Evolutionary conservation across 306 rosid genomes (phyloP), one percentile per base, ranked within the genome.

Genomic region (Vigna unguiculata): DNA sequence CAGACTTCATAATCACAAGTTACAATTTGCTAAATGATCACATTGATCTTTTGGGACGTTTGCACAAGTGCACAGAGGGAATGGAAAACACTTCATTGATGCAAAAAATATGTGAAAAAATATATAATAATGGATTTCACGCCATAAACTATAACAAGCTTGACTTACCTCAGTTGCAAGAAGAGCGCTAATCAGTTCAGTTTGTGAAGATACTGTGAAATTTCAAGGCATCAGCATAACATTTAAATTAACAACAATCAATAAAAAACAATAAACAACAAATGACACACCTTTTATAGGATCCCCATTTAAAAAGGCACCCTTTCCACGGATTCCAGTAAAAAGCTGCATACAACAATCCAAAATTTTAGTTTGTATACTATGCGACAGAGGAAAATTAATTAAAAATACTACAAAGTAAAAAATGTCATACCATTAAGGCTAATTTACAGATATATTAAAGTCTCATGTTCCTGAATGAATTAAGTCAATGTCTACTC

Each of bases 81-180:
- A 67, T 47, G 40, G 32, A 46, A 25, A 45, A 13, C 47, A 69
- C 20, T 70, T 61, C 32, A 69, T 68, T 63, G 79, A 62, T 47
- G 48, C 7, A 57, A 76, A 72, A 54, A 38, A 24, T 20, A 20
- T 9, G 41, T 12, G 12, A 36, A 74, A 8, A 46, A n/a, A 51
- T 51, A 77, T 51, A 68, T 20, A 14, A 22, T 45, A 47, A 21
- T 40, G 45, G 77, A 62, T 62, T 69, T 71, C 59, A 24, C 19
- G 20, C 19, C 60, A 49, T 75, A 46, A 72, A 75, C 7, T 60
- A 52, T 60, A 53, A 62, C 68, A 74, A 73, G 64, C 69, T 73
- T 51, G 51, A 80, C 93, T 47, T 86, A 95, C 99, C 99, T 89
- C 99, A 60, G 97, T 84, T 69, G 90, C 96, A 62, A 95, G 92